A percentile compares a stretch with the other conserved stretches of the same genome.
Evolutionary conservation across 495 filamentous ascomycete genomes (phyloP).

Genomic region (Delitschia confertaspora): DNA sequence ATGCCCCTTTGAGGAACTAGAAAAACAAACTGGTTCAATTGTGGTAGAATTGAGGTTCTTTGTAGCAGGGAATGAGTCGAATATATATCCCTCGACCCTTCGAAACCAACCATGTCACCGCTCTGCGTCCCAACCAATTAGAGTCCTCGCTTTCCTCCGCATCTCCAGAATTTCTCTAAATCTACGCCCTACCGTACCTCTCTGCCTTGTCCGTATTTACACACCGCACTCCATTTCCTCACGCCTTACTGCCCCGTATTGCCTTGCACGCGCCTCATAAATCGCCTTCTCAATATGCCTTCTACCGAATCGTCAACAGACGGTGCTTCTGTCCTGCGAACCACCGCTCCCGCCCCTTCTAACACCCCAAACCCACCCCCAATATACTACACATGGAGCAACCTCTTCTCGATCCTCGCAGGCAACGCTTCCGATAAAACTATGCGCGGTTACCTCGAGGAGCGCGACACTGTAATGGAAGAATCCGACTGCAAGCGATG

Average conservation of each 20-base stretch:
- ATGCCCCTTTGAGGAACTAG: no score
- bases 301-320: no score
- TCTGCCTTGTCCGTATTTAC: neutral
- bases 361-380: constrained; percentile 7
- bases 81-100: no score
- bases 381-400: constrained; percentile 54
- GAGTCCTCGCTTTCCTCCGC: constrained; percentile 4
- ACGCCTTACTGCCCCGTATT: neutral
- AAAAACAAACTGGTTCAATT: no score
- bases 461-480: constrained; percentile 58
- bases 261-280: neutral
- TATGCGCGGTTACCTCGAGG: constrained; percentile 57
- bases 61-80: constrained; percentile 7
- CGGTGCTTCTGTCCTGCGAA: no score
- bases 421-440: no score
- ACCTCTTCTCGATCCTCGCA: constrained; percentile 67
- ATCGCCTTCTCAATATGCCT: neutral
- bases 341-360: neutral
- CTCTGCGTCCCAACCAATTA: constrained; percentile 6
- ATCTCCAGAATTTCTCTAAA: constrained; percentile 1
- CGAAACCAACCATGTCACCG: no score
- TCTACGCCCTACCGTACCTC: constrained; percentile 10
- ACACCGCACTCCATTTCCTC: constrained; percentile 6
- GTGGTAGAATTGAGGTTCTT: neutral
- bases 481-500: constrained; percentile 64